Percentiles rank a stretch among this genome's conserved stretches.
These are phyloP conservation scores for Phytopythium sindhum DNA, from an alignment of 352 stramenopile genomes.

Conservation along the genomic window DNA sequence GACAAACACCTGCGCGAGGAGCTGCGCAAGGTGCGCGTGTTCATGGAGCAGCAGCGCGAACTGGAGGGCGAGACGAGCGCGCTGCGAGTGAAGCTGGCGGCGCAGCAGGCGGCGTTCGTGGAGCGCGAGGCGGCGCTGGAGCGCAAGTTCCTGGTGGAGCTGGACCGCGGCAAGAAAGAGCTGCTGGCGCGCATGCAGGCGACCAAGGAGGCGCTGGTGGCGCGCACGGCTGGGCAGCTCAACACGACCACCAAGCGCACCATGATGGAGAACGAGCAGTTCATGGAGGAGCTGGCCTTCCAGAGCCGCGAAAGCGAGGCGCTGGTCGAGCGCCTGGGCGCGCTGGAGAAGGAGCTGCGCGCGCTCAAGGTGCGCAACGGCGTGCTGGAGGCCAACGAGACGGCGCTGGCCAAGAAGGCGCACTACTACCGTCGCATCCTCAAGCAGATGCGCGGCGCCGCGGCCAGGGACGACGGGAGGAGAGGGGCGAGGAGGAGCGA, in stretches of 20 bases:
- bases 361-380: conserved; percentile 45
- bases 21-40: conserved; percentile 45
- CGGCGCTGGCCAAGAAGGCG: conserved; percentile 58
- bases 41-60: conserved; percentile 47
- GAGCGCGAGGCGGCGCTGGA: conserved; percentile 46
- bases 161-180: conserved; percentile 68
- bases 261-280: conserved; percentile 80
- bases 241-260: conserved; percentile 70
- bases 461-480: background rate
- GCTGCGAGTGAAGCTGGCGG: conserved; percentile 36
- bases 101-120: conserved; percentile 22
- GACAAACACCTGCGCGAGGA: conserved; percentile 25
- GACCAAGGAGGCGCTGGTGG: conserved; percentile 51
- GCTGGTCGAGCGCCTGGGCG: conserved; percentile 37
- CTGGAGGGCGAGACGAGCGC: conserved; percentile 32
- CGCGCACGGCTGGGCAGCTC: conserved; percentile 61
- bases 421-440: conserved; percentile 73
- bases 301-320: conserved; percentile 75
- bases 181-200: conserved; percentile 49
- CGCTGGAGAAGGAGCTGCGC: conserved; percentile 42
- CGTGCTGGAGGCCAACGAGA: conserved; percentile 49
- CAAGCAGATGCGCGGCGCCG: conserved; percentile 48
- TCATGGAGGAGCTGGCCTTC: conserved; percentile 66
- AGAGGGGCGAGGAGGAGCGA: background rate
- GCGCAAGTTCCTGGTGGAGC: conserved; percentile 55